Evolutionary conservation across 2,329 filamentous ascomycete species (phyloP), one percentile per base, ranked within the genome.

Genomic region (Colletotrichum nymphaeae): DNA sequence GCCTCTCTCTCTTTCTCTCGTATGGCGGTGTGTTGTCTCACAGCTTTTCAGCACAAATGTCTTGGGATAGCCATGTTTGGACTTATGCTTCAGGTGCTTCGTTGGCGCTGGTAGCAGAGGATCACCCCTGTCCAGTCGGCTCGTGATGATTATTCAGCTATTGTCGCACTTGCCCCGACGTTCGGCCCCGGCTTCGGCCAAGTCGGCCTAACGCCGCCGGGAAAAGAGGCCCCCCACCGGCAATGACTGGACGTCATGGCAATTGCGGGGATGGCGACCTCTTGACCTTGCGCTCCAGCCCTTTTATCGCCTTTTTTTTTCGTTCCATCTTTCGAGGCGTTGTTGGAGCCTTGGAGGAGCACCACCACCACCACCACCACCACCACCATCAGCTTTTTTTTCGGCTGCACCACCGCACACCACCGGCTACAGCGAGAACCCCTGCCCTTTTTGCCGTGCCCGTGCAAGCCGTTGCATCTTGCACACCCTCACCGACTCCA

Each of bases 121-220:
- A 42, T 62, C 12, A 60, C 35, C 70, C 71, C 60, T 65, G 71
- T 35, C 28, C 60, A 24, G 35, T 56, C 42, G 60, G 55, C 60
- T 62, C n/a, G 60, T 28, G 35, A 26, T 62, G 56, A 73, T 73
- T 57, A 70, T 64, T 73, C 42, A 73, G 71, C 71, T 35, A 16
- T 64, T 16, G 69, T 72, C 65, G 69, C 69, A 46, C 24, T 14
- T 14, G 37, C 28, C 60, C 67, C 67, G 71, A 73, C 32, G 14
- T 65, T 73, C 71, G 71, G 67, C 60, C 71, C 71, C 71, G 71
- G 71, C 56, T 52, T 73, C 71, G 71, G 71, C 71, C 19, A 62
- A 71, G 58, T 73, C 67, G 71, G 71, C 53, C 56, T 57, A 37
- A 71, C 67, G 71, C 71, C 71, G 71, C 56, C 67, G 67, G 71